phyloP scores from a whole-genome alignment of 2,329 filamentous ascomycete genomes.

The Aspergillus glaucus region DNA sequence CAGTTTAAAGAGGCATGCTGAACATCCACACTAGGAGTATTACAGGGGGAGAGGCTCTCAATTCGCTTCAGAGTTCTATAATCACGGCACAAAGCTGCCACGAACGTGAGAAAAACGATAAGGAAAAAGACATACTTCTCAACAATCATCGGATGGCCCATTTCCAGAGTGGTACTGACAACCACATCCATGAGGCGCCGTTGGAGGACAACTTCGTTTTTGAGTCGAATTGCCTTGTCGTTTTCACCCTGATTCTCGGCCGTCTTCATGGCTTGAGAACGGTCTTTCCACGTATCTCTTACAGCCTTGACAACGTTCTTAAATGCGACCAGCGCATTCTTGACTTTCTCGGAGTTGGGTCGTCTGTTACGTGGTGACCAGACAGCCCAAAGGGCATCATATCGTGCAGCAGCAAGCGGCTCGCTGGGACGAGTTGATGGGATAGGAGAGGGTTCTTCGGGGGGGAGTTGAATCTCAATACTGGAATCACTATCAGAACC shows the following conservation, averaged over 20 bases:
- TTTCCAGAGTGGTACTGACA: constrained; percentile 36
- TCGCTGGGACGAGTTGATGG: constrained; percentile 48
- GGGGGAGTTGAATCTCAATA: constrained; percentile 44
- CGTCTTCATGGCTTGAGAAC: constrained; percentile 49
- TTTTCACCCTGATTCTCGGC: constrained; percentile 53
- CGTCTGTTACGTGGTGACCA: constrained; percentile 52
- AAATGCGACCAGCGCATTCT: constrained; percentile 49
- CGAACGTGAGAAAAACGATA: constrained; percentile 10
- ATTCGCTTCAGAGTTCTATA: constrained; percentile 31
- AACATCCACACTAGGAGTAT: constrained; percentile 23
- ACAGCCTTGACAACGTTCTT: constrained; percentile 56
- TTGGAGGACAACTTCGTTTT: constrained; percentile 52
- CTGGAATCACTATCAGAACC: constrained; percentile 46
- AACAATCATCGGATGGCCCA: constrained; percentile 42
- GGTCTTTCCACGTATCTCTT: constrained; percentile 56
- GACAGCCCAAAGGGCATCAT: constrained; percentile 56
- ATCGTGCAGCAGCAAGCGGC: constrained; percentile 48
- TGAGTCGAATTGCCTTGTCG: constrained; percentile 49
- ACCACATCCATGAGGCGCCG: constrained; percentile 52
- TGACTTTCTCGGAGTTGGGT: constrained; percentile 47
- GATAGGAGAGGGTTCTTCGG: constrained; percentile 51
- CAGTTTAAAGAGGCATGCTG: constrained; percentile 19
- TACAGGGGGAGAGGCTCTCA: constrained; percentile 30
- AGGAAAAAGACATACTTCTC: constrained; percentile 42
- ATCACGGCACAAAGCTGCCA: constrained; percentile 23